phyloP scores from a whole-genome alignment of 176 grass and related monocot genomes.

The Carex parvula region DNA sequence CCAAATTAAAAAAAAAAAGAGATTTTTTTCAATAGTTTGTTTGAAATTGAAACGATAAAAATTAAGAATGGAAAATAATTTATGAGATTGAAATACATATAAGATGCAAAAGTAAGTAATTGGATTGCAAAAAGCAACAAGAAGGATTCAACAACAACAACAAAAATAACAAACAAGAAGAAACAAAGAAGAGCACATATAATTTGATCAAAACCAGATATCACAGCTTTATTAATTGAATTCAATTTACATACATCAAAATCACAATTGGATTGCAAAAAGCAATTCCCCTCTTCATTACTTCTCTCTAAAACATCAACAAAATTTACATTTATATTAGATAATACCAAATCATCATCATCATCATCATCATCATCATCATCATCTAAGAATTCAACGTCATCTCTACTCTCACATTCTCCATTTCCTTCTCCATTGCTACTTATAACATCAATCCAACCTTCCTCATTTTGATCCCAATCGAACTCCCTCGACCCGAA shows the following conservation, averaged over 20 bases:
- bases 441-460: constrained; percentile 8
- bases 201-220: constrained; percentile 1
- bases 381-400: constrained; percentile 18
- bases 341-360: constrained; percentile 5
- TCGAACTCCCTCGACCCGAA: background rate
- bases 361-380: background rate
- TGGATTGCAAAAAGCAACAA: background rate
- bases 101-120: no score
- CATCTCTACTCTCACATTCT: constrained; percentile 6
- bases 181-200: background rate
- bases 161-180: background rate
- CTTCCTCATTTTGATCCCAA: constrained; percentile 5
- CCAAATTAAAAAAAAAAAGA: background rate
- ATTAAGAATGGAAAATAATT: background rate
- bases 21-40: no score
- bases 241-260: constrained; percentile 15
- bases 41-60: no score
- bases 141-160: background rate
- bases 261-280: background rate
- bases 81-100: no score
- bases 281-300: background rate
- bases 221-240: constrained; percentile 25
- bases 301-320: background rate
- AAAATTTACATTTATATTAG: constrained; percentile 2
- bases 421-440: background rate